Base-by-base conservation (phyloP, 352 stramenopile genomes). In the Phytopythium chamaehyphon region DNA sequence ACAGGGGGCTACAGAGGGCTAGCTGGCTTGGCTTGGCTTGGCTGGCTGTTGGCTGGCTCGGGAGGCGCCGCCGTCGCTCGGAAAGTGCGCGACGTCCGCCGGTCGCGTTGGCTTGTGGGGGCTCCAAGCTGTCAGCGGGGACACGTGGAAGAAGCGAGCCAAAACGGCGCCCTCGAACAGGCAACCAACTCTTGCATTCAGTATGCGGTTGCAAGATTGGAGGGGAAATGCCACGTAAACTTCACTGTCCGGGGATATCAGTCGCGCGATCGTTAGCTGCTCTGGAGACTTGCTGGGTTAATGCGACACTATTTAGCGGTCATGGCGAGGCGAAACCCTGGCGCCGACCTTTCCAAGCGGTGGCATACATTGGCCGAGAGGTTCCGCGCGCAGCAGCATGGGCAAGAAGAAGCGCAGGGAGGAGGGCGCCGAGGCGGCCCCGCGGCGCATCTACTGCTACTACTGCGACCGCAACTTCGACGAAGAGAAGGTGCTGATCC, bases 381-480 rank as follows among this genome's bases (percentile, higher is more conserved):
- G 28, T 33, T 33, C 9, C 28, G 22, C 35, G 56, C 65, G 44
- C 6, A 6, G 33, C 28, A 33, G 15, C 36, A 91, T 92, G 81
- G 81, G 81, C 55, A 92, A 92, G 73, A 92, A 92, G 69, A 92
- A 92, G 62, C 76, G 78, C n/a, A 67, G 69, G 26, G 75, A 88
- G 14, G 81, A 92, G 35, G 75, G 45, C n/a, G 61, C 50, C 26
- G 66, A 46, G 51, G 59, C 69, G 23, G 59, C 67, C 46, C 59
- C 55, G 45, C 62, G 71, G 26, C 85, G 82, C 51, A 93, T 96
- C 61, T 95, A 79, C 68, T 97, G 90, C 74, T 97, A 96, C 69
- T 97, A 97, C 73, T 97, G 90, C 66, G 89, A 96, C 54, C 77
- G 90, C 42, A 73, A 83, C 40, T 97, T 97, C 42, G 86, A 96